Percentiles rank a stretch among this genome's conserved stretches.
Evolutionary conservation across 78 protist species (phyloP).

Genomic region (Capsaspora owczarzaki): DNA sequence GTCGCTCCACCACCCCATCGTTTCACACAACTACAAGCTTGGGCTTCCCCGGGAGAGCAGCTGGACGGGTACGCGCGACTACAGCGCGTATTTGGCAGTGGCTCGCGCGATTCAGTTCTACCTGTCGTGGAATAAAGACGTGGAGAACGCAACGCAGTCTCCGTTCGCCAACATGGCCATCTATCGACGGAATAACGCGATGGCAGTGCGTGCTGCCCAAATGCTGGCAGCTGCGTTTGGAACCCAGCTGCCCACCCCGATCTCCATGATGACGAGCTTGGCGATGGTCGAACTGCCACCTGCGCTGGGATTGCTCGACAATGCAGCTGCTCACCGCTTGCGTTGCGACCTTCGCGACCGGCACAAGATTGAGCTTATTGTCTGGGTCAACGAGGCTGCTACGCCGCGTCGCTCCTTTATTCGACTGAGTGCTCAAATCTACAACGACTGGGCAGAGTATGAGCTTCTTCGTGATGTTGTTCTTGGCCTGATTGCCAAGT

Average conservation of each 20-base stretch:
- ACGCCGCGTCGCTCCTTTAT: neutral
- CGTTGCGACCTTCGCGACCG: neutral
- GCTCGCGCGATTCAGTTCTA: neutral
- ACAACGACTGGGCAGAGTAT: neutral
- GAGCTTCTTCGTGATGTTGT: neutral
- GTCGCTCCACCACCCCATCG: neutral
- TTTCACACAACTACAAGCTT: neutral
- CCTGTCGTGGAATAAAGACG: neutral
- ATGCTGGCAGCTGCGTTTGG: neutral
- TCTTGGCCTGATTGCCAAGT: neutral
- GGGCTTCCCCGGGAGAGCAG: neutral
- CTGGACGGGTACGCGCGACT: slow-evolving; percentile 2
- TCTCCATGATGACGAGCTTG: neutral
- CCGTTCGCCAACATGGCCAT: neutral
- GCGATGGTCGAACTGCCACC: neutral
- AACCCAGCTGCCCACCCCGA: neutral
- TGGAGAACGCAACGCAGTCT: neutral
- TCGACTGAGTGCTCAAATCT: neutral
- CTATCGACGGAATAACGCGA: neutral
- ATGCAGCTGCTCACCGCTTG: neutral
- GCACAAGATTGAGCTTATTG: neutral
- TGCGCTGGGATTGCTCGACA: neutral
- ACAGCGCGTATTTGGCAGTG: neutral
- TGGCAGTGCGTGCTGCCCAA: neutral
- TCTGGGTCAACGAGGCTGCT: neutral